Evolutionary conservation across 2,329 filamentous ascomycete species (phyloP).

Genomic region (Venturia carpophila): DNA sequence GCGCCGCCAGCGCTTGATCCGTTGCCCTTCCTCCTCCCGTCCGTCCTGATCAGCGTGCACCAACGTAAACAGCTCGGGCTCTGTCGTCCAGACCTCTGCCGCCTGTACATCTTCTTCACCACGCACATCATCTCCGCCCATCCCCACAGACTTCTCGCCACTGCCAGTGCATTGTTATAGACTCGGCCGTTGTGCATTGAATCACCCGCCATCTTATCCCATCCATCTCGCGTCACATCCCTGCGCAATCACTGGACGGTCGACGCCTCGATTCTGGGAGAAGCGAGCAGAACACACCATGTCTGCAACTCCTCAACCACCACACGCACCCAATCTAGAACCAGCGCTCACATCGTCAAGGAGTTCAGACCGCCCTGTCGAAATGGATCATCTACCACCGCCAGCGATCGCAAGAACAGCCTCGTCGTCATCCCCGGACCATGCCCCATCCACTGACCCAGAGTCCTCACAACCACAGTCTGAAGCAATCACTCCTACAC

Average conservation of each 20-base stretch:
- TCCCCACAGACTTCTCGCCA: not conserved
- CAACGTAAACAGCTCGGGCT: not conserved
- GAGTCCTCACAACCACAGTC: constrained; percentile 4
- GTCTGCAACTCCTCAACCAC: constrained; percentile 5
- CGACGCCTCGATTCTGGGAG: not conserved
- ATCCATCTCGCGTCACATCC: not conserved
- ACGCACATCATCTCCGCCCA: not conserved
- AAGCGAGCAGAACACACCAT: not conserved
- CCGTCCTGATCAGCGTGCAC: not conserved
- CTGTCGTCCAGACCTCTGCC: not conserved
- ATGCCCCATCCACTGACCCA: not conserved
- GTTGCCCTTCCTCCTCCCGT: not conserved
- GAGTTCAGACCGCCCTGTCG: not conserved
- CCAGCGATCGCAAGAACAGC: not conserved
- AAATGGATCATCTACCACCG: not conserved
- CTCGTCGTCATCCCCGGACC: not conserved
- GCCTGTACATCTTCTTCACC: not conserved
- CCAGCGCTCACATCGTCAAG: not conserved
- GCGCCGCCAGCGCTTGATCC: not conserved
- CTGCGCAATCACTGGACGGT: not conserved
- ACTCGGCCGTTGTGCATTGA: not conserved
- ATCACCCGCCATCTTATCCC: not conserved
- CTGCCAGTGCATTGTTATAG: not conserved
- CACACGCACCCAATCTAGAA: constrained; percentile 6
- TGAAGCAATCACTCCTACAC: not conserved